Base-by-base conservation (phyloP, 305 asterid species). In the Plantago lanceolata region DNA sequence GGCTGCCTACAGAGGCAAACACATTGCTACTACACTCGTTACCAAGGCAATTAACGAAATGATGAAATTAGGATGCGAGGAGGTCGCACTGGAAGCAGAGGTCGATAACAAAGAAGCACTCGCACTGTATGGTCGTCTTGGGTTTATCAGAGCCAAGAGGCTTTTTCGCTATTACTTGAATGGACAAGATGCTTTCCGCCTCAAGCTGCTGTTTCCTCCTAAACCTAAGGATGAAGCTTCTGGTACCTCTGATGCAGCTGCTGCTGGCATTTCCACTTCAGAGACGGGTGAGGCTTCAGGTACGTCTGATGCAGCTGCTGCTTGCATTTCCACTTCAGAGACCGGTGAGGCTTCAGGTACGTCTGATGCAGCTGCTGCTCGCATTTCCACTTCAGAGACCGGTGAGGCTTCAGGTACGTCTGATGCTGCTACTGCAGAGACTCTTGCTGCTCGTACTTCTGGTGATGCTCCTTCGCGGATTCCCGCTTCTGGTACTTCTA, bases 41-140 rank as follows among this genome's bases (percentile, higher is more conserved):
- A 74, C 88, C 4, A 78, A 90, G 74, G 78, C 97, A 19, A 89
- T 92, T 71, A 71, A 73, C 69, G 88, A 78, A 69, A 92, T 92
- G 98, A 82, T 87, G 93, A 85, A 84, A 71, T 87, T 94, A 20
- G 96, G 96, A 53, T 92, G 98, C 61, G 94, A 92, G 81, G 98
- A 89, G 97, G 97, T 86, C 77, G 88, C 96, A 19, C 71, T 93
- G 73, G 99, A 93, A 78, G 97, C 99, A 56, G 97, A 93, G 75
- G 99, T 89, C 56, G 90, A 89, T 12, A 93, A 93, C 68, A 82
- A 85, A 73, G 97, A 97, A 67, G 99, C 99, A 18, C 90, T 93
- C 58, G 99, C 97, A 1, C 71, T 93, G 13, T 93, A 93, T 56
- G 97, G 97, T 5, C 88, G 95, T 37, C 85, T 93, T 66, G 99